phyloP scores from a whole-genome alignment of 2,329 filamentous ascomycete genomes.

The Fonsecaea nubica region DNA sequence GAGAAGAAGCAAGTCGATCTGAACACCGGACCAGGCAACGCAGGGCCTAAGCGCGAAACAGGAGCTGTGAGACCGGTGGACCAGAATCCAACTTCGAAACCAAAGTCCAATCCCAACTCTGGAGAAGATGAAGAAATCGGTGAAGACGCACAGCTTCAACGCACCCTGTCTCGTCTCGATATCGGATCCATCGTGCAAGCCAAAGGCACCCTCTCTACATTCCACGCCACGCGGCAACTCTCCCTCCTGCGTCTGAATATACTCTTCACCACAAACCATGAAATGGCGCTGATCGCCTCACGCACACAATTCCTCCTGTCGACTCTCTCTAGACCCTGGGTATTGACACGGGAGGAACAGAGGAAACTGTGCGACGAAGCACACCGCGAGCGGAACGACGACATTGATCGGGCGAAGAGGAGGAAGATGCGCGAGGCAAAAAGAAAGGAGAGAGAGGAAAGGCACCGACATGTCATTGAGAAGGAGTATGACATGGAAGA shows the following conservation, averaged over 20 bases:
- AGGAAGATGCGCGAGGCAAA: constrained; percentile 41
- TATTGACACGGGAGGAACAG: constrained; percentile 53
- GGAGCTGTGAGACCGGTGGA: constrained; percentile 26
- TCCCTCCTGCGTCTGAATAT: constrained; percentile 60
- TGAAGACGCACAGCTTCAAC: constrained; percentile 23
- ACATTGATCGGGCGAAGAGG: constrained; percentile 46
- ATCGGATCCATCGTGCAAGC: constrained; percentile 62
- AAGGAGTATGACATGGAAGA: constrained; percentile 50
- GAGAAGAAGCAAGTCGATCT: constrained; percentile 36
- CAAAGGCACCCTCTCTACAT: constrained; percentile 63
- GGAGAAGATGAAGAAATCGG: constrained; percentile 10
- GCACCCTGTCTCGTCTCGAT: constrained; percentile 50
- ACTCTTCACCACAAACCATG: constrained; percentile 60
- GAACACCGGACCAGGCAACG: constrained; percentile 43
- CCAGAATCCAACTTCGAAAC: constrained; percentile 3
- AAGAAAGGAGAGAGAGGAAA: constrained; percentile 51
- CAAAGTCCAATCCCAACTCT: not conserved
- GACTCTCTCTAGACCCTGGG: constrained; percentile 62
- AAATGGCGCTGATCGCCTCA: constrained; percentile 61
- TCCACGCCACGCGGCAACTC: constrained; percentile 60
- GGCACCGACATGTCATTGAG: constrained; percentile 42
- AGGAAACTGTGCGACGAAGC: constrained; percentile 51
- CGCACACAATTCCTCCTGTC: constrained; percentile 57
- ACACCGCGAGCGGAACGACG: constrained; percentile 49
- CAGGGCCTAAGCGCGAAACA: constrained; percentile 12